Conservation (phyloP, 2,329 filamentous ascomycete genomes). For the Ophiocordyceps camponoti-saundersi region DNA sequence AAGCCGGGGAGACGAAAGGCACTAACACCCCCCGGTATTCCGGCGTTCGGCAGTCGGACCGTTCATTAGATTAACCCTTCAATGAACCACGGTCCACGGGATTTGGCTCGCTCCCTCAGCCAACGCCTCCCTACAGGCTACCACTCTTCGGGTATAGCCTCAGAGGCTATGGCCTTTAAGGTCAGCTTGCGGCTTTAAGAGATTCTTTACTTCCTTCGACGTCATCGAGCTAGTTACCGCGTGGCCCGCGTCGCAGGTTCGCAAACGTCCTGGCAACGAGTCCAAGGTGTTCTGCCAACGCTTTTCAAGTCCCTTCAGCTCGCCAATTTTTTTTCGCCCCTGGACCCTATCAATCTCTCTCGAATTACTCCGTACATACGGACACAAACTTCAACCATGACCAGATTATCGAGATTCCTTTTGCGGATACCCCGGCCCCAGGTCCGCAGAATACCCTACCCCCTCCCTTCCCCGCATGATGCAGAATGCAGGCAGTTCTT, state of each 20-base stretch:
- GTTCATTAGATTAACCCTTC: neutral
- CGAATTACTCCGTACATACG: too few relatives aligned
- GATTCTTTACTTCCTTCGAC: neutral
- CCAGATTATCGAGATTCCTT: slow-evolving; percentile 18
- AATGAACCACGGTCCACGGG: neutral
- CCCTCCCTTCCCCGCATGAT: neutral
- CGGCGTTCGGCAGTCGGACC: neutral
- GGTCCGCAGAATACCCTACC: slow-evolving; percentile 11
- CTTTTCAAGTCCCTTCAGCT: neutral
- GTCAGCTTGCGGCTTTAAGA: neutral
- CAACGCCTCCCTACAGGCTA: neutral
- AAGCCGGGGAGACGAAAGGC: too few relatives aligned
- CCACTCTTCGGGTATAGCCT: neutral
- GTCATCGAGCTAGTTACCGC: neutral
- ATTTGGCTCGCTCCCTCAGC: neutral
- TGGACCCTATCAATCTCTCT: neutral
- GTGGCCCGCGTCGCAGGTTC: neutral
- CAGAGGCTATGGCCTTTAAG: neutral
- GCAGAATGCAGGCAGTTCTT: neutral
- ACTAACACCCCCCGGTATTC: too few relatives aligned
- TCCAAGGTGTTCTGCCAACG: neutral
- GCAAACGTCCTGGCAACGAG: neutral
- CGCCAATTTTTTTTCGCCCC: neutral
- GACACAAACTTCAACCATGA: slow-evolving; percentile 9
- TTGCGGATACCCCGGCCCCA: slow-evolving; percentile 22